Evolutionary conservation across 2,329 filamentous ascomycete genomes (phyloP), one percentile per base, ranked within the genome.

Genomic region (Fusarium austroafricanum): DNA sequence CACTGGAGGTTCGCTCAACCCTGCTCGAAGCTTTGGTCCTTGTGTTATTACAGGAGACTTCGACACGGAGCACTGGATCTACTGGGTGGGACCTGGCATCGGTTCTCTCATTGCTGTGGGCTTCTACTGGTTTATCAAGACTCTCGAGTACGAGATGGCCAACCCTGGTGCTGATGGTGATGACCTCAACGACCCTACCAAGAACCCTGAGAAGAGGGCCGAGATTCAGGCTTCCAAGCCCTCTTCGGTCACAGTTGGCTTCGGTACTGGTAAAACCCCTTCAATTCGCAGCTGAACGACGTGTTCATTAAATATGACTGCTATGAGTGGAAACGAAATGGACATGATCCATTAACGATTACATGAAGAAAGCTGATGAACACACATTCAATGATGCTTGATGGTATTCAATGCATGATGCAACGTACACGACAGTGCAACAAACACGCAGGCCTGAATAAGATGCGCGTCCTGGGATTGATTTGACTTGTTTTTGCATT

Each of bases 1-100:
- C 59, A 84, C 83, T 11, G 83, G 83, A 38, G 83, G 80, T 31
- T 82, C 81, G 6, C 74, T 84, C 17, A 84, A 84, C 65, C 83
- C 83, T 10, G 79, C 81, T 18, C 78, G 83, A 42, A 80, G 79
- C 43, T 80, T 85, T 51, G 83, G 81, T 2, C 83, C 83, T 3
- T 81, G 78, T 64, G 82, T 84, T 29, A 76, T 83, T 20, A 80
- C 78, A 4, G 73, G 71, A 11, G 75, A 73, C 1, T 84, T 84
- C 62, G 75, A 78, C 23, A 54, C 60, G 6, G 79, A 83, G 61
- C 82, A 84, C 65, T 85, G 83, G 83, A 83, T 85, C 44, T 84
- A 84, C 69, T 78, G 77, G 78, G 74, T 79, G 47, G 78, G 78
- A 8, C 78, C 78, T 7, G 63, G 73, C 18, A 56, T 76, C 17